Evolutionary conservation across 345 rosid genomes (phyloP).

Genomic region (Zanthoxylum bungeanum): DNA sequence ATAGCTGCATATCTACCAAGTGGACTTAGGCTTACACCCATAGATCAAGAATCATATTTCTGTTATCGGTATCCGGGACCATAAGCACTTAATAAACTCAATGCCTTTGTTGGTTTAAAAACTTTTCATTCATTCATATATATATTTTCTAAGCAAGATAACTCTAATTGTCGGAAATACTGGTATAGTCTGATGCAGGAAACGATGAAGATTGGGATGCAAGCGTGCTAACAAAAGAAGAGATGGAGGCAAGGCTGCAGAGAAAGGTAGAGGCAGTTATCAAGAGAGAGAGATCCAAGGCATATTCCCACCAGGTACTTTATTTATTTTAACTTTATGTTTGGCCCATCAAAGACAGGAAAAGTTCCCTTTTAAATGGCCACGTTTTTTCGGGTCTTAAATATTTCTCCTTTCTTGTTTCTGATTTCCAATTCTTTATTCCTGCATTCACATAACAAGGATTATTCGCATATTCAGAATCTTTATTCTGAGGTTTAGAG

Average conservation of each 20-base stretch:
- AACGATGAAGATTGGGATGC: constrained; percentile 73
- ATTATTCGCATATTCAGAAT: background rate
- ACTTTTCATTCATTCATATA: too few relatives aligned
- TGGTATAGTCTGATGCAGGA: constrained; percentile 64
- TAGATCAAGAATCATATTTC: background rate
- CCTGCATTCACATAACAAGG: background rate
- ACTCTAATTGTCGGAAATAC: constrained; percentile 4
- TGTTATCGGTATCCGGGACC: too few relatives aligned
- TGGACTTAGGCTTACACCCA: background rate
- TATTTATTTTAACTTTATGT: background rate
- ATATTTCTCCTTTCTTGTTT: too few relatives aligned
- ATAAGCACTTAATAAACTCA: background rate
- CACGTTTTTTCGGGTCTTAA: too few relatives aligned
- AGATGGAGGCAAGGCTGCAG: constrained; percentile 69
- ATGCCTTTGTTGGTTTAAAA: background rate
- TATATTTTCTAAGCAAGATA: background rate
- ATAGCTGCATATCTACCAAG: background rate
- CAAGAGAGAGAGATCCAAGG: constrained; percentile 88
- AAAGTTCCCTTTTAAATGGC: too few relatives aligned
- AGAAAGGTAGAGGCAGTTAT: constrained; percentile 74
- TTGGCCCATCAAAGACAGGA: background rate
- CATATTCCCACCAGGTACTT: constrained; percentile 84
- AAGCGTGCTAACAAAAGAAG: constrained; percentile 73
- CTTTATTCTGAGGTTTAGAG: background rate
- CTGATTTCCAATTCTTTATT: background rate